These are phyloP conservation scores for Paraleonurus japonicus DNA, from an alignment of 257 asterid species.

Conservation along the genomic window DNA sequence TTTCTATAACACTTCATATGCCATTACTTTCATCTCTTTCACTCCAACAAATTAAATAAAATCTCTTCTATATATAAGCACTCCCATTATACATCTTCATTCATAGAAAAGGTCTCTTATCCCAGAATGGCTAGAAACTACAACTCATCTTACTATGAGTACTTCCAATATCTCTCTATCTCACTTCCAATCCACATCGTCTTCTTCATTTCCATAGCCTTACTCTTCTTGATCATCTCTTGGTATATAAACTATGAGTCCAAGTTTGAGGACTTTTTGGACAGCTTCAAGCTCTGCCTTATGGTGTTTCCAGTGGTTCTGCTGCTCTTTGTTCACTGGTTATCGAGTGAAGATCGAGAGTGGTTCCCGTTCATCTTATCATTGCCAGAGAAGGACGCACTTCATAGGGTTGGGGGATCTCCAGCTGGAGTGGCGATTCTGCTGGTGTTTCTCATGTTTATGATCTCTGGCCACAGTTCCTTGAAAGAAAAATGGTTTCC, in stretches of 20 bases:
- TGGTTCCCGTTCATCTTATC: slow-evolving; percentile 37
- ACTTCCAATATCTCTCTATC: slow-evolving; percentile 38
- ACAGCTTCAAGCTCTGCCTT: slow-evolving; percentile 41
- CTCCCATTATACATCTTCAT: background rate
- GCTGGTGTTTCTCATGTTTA: slow-evolving; percentile 46
- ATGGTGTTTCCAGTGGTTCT: slow-evolving; percentile 49
- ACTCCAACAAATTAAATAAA: slow-evolving; percentile 7
- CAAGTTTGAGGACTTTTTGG: slow-evolving; percentile 39
- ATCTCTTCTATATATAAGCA: background rate
- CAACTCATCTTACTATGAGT: slow-evolving; percentile 43
- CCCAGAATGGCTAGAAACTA: slow-evolving; percentile 45
- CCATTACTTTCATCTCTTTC: slow-evolving; percentile 15
- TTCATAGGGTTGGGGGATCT: slow-evolving; percentile 57
- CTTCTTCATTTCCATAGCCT: slow-evolving; percentile 38
- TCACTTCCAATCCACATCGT: slow-evolving; percentile 42
- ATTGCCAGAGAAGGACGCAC: slow-evolving; percentile 46
- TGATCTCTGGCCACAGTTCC: slow-evolving; percentile 54
- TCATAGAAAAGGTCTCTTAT: background rate
- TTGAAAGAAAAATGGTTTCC: slow-evolving; percentile 61
- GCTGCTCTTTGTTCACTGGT: slow-evolving; percentile 53
- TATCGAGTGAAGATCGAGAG: slow-evolving; percentile 33
- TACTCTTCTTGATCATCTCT: slow-evolving; percentile 45
- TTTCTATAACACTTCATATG: slow-evolving; percentile 13
- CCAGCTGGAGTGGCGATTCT: slow-evolving; percentile 54
- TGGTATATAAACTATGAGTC: slow-evolving; percentile 56